Conservation (phyloP, 2,329 filamentous ascomycete species). For the Fusarium camptoceras region DNA sequence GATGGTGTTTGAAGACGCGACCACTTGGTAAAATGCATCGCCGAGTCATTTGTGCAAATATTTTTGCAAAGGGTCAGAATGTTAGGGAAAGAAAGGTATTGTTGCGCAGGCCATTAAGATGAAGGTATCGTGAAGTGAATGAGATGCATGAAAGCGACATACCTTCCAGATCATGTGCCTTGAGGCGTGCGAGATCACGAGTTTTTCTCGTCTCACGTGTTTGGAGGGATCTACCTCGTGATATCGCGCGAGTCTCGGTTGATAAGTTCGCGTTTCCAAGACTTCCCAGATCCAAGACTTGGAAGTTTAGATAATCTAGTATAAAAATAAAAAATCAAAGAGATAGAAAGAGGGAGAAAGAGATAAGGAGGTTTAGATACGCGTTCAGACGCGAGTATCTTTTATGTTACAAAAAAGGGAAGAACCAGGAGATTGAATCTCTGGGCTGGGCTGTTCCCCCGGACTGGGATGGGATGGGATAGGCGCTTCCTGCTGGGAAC, state of each 20-base stretch:
- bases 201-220: conserved; percentile 59
- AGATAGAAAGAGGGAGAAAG: conserved; percentile 9
- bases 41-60: conserved; percentile 11
- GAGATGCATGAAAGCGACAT: conserved; percentile 52
- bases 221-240: conserved; percentile 61
- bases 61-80: conserved; percentile 6
- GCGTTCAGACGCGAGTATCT: conserved; percentile 41
- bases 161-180: conserved; percentile 61
- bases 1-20: conserved; percentile 12
- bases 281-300: conserved; percentile 17
- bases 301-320: background rate
- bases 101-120: conserved; percentile 19
- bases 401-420: conserved; percentile 47
- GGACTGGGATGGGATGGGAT: conserved; percentile 11
- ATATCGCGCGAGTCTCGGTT: conserved; percentile 56
- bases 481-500: conserved; percentile 31
- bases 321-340: conserved; percentile 15
- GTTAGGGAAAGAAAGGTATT: background rate
- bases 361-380: conserved; percentile 23
- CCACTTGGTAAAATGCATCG: conserved; percentile 37
- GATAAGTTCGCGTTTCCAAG: conserved; percentile 46
- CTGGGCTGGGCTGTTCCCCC: conserved; percentile 6
- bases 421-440: conserved; percentile 36
- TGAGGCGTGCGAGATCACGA: conserved; percentile 57
- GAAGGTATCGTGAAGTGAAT: conserved; percentile 40